Evolutionary conservation across 805 yeast genomes (phyloP), one percentile per base, ranked within the genome.

Genomic region (Kodamaea neixiangensis): DNA sequence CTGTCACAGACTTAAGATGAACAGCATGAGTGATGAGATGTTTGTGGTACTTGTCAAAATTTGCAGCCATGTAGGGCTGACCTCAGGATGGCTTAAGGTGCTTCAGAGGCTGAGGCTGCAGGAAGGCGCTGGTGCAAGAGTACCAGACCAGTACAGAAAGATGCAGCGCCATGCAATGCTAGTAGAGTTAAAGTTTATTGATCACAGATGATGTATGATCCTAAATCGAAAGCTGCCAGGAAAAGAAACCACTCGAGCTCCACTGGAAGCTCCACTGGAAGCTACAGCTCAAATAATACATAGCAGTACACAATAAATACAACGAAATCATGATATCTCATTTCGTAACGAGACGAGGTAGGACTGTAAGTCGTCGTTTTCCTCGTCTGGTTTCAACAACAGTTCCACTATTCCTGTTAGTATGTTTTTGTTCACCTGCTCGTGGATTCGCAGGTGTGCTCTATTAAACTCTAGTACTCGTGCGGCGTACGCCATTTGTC

Each of bases 401-500:
- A 37, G 41, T 15, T 37, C 41, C 6, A 37, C 41, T 37, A 37
- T 17, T 13, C 17, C 41, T 37, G 41, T 37, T 37, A 37, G 41
- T 37, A 37, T 37, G 21, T 37, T 37, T 20, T 37, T 37, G 41
- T 37, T 37, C 41, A 37, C 41, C 41, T 37, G 41, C 20, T 37
- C 41, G 41, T 37, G 19, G 41, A 37, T 37, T 17, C 41, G 41
- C 41, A 37, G 41, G 41, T 37, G 41, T 10, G 41, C 41, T 37
- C 37, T 44, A 15, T 35, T 47, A 44, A 39, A 43, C 35, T 49
- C 50, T 18, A 37, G 11, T 14, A 49, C 47, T 22, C 44, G 35
- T 17, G 45, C 40, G 18, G 35, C 33, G 35, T 38, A 48, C 13
- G 38, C 47, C 41, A 42, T 47, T 10, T 48, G 54, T 31, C 43